A percentile compares a stretch with the other conserved stretches of the same genome.
Conservation (phyloP, 345 rosid species). For the Erucastrum elatum region DNA sequence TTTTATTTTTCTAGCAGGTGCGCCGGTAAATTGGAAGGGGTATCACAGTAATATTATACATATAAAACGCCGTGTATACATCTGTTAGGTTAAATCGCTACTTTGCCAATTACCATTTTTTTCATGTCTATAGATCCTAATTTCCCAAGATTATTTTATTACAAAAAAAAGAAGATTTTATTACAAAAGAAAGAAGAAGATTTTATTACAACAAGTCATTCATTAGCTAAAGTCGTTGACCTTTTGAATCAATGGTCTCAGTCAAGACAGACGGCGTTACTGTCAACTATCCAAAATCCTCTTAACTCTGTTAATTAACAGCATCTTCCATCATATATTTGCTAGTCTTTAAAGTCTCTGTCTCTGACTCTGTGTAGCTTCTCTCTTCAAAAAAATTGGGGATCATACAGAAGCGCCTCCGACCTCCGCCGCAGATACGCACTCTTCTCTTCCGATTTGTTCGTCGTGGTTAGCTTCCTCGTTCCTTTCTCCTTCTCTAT, state of each 20-base stretch:
- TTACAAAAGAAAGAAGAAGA: too few species aligned
- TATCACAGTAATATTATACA: too few species aligned
- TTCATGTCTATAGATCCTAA: too few species aligned
- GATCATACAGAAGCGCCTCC: slow-evolving; percentile 39
- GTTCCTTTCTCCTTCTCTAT: neutral
- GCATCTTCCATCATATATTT: neutral
- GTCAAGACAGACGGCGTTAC: neutral
- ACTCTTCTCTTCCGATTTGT: slow-evolving; percentile 21
- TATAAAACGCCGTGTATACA: too few species aligned
- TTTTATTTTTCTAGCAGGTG: too few species aligned
- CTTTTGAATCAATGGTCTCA: neutral
- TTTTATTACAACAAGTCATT: too few species aligned
- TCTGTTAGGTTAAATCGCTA: too few species aligned
- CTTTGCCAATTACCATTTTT: too few species aligned
- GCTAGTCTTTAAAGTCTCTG: slow-evolving; percentile 10
- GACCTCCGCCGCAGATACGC: slow-evolving; percentile 40
- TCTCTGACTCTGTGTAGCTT: neutral
- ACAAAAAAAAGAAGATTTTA: too few species aligned
- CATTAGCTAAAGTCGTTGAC: neutral
- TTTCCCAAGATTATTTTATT: too few species aligned
- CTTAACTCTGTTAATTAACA: neutral
- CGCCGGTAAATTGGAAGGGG: too few species aligned
- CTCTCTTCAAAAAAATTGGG: slow-evolving; percentile 18
- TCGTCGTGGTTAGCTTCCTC: slow-evolving; percentile 26
- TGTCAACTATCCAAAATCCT: neutral